Percentiles rank a stretch among this genome's conserved stretches.
Conservation (phyloP, 495 filamentous ascomycete species). For the Penicillium psychrofluorescens region DNA sequence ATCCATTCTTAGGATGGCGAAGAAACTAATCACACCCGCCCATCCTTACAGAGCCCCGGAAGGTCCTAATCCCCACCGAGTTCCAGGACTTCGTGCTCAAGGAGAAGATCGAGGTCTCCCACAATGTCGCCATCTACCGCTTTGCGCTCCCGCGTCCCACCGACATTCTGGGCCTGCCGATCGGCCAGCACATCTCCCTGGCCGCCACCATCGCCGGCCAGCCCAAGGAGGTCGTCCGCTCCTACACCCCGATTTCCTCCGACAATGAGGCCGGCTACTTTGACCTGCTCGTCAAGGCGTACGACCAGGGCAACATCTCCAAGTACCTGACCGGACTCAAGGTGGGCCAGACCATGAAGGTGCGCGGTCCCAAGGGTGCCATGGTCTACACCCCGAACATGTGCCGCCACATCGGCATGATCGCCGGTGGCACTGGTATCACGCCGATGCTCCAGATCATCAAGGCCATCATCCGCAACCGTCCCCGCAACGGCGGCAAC, state of each 20-base stretch:
- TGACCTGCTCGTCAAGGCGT: slow-evolving; percentile 95
- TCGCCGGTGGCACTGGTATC: slow-evolving; percentile 95
- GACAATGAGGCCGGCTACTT: slow-evolving; percentile 91
- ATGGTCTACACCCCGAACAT: slow-evolving; percentile 96
- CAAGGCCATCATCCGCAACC: slow-evolving; percentile 78
- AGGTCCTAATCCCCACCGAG: slow-evolving; percentile 75
- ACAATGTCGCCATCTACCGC: slow-evolving; percentile 98
- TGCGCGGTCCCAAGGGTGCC: slow-evolving; percentile 88
- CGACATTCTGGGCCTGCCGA: slow-evolving; percentile 88
- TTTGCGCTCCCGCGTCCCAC: slow-evolving; percentile 71
- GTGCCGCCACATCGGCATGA: slow-evolving; percentile 92
- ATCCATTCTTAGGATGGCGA: not conserved
- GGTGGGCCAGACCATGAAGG: slow-evolving; percentile 81
- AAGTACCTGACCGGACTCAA: slow-evolving; percentile 76
- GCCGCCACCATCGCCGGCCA: slow-evolving; percentile 69
- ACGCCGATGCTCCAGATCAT: slow-evolving; percentile 97
- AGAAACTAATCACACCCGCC: slow-evolving; percentile 1
- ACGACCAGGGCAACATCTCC: slow-evolving; percentile 93
- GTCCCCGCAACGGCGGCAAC: slow-evolving; percentile 56
- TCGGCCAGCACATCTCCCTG: slow-evolving; percentile 97
- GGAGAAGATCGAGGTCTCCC: slow-evolving; percentile 87
- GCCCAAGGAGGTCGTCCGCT: slow-evolving; percentile 84
- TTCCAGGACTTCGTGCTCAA: slow-evolving; percentile 87
- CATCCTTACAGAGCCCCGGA: slow-evolving; percentile 53
- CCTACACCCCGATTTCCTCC: slow-evolving; percentile 92